Conservation (phyloP, 2,329 filamentous ascomycete species). For the Peltaster fructicola region DNA sequence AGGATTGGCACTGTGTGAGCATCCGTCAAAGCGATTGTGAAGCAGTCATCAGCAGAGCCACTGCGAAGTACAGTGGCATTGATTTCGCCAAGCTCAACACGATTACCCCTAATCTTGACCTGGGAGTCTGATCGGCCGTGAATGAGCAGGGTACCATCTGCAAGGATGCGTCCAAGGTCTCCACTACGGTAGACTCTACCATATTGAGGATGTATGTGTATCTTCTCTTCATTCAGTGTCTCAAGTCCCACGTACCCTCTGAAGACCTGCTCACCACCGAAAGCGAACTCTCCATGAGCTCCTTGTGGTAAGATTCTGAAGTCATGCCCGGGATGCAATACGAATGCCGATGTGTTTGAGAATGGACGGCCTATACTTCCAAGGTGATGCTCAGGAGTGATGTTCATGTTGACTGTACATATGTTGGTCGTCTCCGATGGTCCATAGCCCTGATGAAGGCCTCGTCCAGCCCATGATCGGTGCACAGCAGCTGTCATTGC, state of each 20-base stretch:
- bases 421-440: slow-evolving; percentile 81
- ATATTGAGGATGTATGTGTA: slow-evolving; percentile 48
- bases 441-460: slow-evolving; percentile 67
- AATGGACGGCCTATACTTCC: slow-evolving; percentile 64
- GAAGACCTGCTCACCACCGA: slow-evolving; percentile 66
- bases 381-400: slow-evolving; percentile 40
- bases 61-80: slow-evolving; percentile 41
- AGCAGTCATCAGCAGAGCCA: slow-evolving; percentile 39
- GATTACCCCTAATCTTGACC: slow-evolving; percentile 63
- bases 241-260: slow-evolving; percentile 54
- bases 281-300: slow-evolving; percentile 66
- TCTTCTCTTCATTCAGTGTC: slow-evolving; percentile 44
- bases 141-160: slow-evolving; percentile 58
- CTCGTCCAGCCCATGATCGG: slow-evolving; percentile 45
- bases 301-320: slow-evolving; percentile 47
- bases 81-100: slow-evolving; percentile 65
- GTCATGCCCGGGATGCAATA: slow-evolving; percentile 30
- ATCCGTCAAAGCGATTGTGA: slow-evolving; percentile 39
- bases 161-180: slow-evolving; percentile 62
- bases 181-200: slow-evolving; percentile 69
- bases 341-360: slow-evolving; percentile 56
- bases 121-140: slow-evolving; percentile 60
- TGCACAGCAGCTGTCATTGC: slow-evolving; percentile 57
- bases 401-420: slow-evolving; percentile 51
- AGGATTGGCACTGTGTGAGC: slow-evolving; percentile 34